Evolutionary conservation across 495 filamentous ascomycete genomes (phyloP), one percentile per base, ranked within the genome.

Genomic region (Talaromyces adpressus): DNA sequence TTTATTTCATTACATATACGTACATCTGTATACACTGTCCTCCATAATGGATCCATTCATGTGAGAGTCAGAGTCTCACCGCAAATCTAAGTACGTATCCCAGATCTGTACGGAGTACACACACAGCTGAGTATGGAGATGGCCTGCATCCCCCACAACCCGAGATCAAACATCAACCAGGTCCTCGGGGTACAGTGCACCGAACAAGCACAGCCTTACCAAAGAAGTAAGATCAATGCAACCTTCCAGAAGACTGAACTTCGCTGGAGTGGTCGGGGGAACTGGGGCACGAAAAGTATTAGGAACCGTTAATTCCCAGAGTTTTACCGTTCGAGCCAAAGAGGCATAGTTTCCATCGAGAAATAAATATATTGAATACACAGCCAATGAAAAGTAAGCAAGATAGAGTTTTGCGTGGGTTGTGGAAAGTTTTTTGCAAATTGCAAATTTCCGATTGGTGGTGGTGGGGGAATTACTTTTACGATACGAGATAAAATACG

Each of bases 171-270:
- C 23, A 53, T 53, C 49, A 53, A 22, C 49, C 49, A 53, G 49
- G 18, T 53, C 23, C 12, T 36, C 56, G 56, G 56, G 56, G 56
- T 36, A 58, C 27, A 58, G 56, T 58, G 30, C 56, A 36, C 56
- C 56, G 56, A 16, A 29, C 23, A 29, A 14, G n/a, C 52, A 14
- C 12, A 56, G 49, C 49, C 49, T 56, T 56, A 29, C 52, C 23
- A 23, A 53, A 23, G 1, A 23, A 16, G 51, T 53, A 53, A 53
- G 51, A 1, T 11, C 49, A 22, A 53, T 53, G 49, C 49, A 53
- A 53, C 49, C 22, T 56, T 56, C 52, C 22, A 56, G 52, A 56
- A 56, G 52, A 16, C 49, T 22, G 32, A 12, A 36, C 32, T 2
- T 36, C 29, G 6, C 29, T 30, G 29, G 7, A 30, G 29, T 7